A percentile compares a stretch with the other conserved stretches of the same genome.
phyloP scores from a whole-genome alignment of 2,329 filamentous ascomycete species.

The Cladophialophora immunda region DNA sequence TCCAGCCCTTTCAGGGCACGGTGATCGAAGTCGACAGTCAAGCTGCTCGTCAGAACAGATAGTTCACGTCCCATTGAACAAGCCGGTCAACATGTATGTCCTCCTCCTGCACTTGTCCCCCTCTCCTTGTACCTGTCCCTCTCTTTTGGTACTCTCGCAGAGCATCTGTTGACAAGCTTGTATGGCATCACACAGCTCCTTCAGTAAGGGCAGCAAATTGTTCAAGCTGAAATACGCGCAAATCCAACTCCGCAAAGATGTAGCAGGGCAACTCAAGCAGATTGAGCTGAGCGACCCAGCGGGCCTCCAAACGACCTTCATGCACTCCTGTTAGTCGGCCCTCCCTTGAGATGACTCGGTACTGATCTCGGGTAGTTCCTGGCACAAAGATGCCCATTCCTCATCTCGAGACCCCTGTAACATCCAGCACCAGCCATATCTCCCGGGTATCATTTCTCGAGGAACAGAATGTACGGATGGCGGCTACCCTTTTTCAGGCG shows the following conservation, averaged over 20 bases:
- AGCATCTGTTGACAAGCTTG: conserved; percentile 42
- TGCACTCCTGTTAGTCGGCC: conserved; percentile 49
- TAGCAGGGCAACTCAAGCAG: conserved; percentile 47
- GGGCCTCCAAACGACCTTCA: conserved; percentile 48
- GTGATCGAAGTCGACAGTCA: conserved; percentile 37
- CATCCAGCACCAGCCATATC: conserved; percentile 44
- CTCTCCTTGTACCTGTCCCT: background rate
- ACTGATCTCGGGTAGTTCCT: conserved; percentile 43
- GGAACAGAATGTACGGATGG: conserved; percentile 53
- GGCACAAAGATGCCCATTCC: conserved; percentile 51
- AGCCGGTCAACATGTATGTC: conserved; percentile 33
- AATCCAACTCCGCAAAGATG: conserved; percentile 52
- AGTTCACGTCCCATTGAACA: conserved; percentile 27
- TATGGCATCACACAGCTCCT: conserved; percentile 45
- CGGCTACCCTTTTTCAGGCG: conserved; percentile 49
- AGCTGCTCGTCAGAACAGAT: conserved; percentile 36
- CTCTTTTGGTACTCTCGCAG: conserved; percentile 12
- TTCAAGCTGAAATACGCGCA: conserved; percentile 52
- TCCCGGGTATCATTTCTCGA: conserved; percentile 54
- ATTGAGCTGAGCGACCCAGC: conserved; percentile 50
- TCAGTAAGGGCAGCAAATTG: conserved; percentile 49
- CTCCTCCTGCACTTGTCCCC: background rate
- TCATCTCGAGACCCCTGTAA: conserved; percentile 53
- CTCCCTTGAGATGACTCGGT: background rate
- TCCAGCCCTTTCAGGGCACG: conserved; percentile 42